Base-by-base conservation (phyloP, 257 asterid species). In the Misopates orontium region DNA sequence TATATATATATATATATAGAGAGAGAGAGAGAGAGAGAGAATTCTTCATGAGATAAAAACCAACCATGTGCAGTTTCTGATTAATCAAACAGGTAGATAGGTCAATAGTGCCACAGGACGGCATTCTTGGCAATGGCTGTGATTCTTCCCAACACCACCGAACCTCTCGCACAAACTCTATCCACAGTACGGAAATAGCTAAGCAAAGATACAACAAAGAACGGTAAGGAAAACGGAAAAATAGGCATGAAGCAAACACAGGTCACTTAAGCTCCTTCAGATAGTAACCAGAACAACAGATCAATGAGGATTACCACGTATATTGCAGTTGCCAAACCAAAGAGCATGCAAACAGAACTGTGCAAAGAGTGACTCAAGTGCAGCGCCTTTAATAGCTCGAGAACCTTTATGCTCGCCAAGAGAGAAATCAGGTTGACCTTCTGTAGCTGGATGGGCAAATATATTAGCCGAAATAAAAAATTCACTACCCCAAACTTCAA, bases 141-240 rank as follows among this genome's bases (percentile, higher is more conserved):
- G 86, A 84, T 78, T 91, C 97, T 79, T 91, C 97, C 97, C 97
- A 91, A 75, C 86, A 91, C 97, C 96, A 91, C 53, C 93, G 91
- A 62, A 91, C 84, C 78, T 91, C 97, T 13, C 95, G 89, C 59
- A 83, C 90, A 79, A 88, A 91, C 84, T 91, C 97, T 73, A 91
- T 88, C 97, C 97, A 91, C 67, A 91, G 92, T 62, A 89, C 91
- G 17, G 95, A 86, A 75, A 88, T 86, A 55, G 97, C 97, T 91
- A 77, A 79, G 62, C 44, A 73, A 56, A 77, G 22, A 57, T 44
- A 63, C 57, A 63, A 69, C 22, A 68, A 53, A 54, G 42, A 39
- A 54, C 42, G 68, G 50, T 66, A 41, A 71, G 60, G 66, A 50
- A 8, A 22, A 39, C 39, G 51, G 47, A 17, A 49, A 42, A 68